Base-by-base conservation (phyloP, 331 rosid genomes). In the Phaseolus coccineus region DNA sequence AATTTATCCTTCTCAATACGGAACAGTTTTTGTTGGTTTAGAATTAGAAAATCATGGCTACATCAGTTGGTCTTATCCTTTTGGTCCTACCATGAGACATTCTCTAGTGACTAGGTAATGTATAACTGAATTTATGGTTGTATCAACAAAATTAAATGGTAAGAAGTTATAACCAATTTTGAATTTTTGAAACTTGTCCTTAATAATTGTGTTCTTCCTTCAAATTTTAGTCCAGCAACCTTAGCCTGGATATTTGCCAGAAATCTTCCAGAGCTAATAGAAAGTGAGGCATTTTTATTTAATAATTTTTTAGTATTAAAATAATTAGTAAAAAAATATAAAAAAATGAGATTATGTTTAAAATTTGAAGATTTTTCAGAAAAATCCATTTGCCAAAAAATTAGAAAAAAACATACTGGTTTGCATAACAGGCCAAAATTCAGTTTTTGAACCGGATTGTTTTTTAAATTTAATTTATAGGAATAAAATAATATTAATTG, bases 61-160 rank as follows among this genome's bases (percentile, higher is more conserved):
- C 61, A 53, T 55, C 35, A 73, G 80, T 73, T 83, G 77, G 68
- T 67, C 65, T 46, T 22, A 40, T 42, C 62, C 59, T 53, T 71
- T 42, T 39, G 64, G 64, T 58, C 83, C 56, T 42, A 68, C 53
- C 56, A 8, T 30, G 53, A 35, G 44, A 78, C 62, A 83, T 39
- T 63, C 13, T 51, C 74, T 47, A 22, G 81, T 56, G 74, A 63
- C 66, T 71, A 66, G 30, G 71, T 8, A 37, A 37, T n/a, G 15
- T 65, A 30, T 58, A 69, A 22, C 57, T 50, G 14, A 74, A 40
- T 69, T 55, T 53, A 16, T 63, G 47, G 69, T 79, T 15, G 22
- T 44, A 72, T 8, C 9, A 56, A 28, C 59, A 65, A 71, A 28
- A 80, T 12, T 25, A 68, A 84, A 25, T 62, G 12, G 31, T 6